A percentile compares a stretch with the other conserved stretches of the same genome.
These are phyloP conservation scores for Penicillium sp. DNA, from an alignment of 2,329 filamentous ascomycete species.

Conservation along the genomic window DNA sequence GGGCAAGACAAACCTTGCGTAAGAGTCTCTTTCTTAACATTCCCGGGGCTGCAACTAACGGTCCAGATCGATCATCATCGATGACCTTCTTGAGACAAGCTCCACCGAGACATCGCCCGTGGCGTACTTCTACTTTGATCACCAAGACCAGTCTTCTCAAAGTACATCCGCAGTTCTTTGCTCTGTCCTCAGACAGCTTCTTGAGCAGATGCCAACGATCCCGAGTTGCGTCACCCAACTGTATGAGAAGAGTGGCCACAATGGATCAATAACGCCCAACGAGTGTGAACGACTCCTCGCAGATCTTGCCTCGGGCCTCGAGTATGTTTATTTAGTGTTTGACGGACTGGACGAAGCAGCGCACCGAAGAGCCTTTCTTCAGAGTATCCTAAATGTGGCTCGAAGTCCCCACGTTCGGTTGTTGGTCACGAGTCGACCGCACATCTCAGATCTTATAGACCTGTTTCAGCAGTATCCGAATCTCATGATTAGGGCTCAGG, in stretches of 20 bases:
- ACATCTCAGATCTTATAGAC: neutral
- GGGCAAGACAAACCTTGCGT: neutral
- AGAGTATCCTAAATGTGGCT: neutral
- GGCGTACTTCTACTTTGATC: constrained; percentile 9
- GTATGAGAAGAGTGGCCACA: neutral
- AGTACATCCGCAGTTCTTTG: constrained; percentile 3
- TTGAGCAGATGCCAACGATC: neutral
- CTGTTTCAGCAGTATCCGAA: neutral
- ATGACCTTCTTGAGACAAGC: neutral
- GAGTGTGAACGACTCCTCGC: neutral
- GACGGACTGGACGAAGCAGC: neutral
- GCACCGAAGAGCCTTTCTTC: neutral
- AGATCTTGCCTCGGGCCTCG: neutral
- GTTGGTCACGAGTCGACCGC: neutral
- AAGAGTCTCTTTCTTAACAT: neutral
- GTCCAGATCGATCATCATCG: neutral
- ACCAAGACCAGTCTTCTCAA: constrained; percentile 9
- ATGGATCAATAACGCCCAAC: neutral
- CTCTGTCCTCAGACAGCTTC: constrained; percentile 4
- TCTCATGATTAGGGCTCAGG: neutral
- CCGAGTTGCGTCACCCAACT: neutral
- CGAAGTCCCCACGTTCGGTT: neutral
- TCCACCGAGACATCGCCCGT: neutral
- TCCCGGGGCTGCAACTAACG: neutral
- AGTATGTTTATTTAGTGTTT: neutral